Percentiles rank a stretch among this genome's conserved stretches.
Evolutionary conservation across 345 rosid species (phyloP).

Genomic region (Bretschneidera sinensis): DNA sequence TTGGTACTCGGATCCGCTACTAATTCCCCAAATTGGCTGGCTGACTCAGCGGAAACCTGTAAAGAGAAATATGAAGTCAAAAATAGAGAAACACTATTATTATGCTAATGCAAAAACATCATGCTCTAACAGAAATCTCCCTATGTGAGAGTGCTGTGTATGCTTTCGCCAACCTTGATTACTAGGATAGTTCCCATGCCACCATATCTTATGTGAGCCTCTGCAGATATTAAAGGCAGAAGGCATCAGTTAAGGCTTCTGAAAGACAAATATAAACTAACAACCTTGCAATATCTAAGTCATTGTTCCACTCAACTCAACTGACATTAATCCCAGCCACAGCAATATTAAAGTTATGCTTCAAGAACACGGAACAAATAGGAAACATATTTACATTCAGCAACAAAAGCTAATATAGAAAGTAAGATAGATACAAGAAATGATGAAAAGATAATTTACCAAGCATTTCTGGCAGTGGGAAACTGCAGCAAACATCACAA

Average conservation of each 20-base stretch:
- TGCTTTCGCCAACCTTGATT: slow-evolving; percentile 58
- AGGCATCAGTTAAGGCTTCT: slow-evolving; percentile 9
- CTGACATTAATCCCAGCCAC: neutral
- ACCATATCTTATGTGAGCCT: slow-evolving; percentile 69
- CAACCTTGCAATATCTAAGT: neutral
- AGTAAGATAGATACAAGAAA: neutral
- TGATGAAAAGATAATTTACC: slow-evolving; percentile 38
- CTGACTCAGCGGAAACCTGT: slow-evolving; percentile 90
- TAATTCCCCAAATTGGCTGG: slow-evolving; percentile 89
- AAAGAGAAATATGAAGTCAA: slow-evolving; percentile 1
- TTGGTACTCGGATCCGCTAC: slow-evolving; percentile 87
- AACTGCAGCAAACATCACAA: slow-evolving; percentile 96
- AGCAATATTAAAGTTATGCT: neutral
- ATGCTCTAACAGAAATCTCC: neutral
- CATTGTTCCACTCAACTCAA: too few relatives aligned
- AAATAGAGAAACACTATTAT: neutral
- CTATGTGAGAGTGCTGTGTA: slow-evolving; percentile 4
- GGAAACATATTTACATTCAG: too few relatives aligned
- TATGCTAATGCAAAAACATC: neutral
- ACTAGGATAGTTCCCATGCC: slow-evolving; percentile 89
- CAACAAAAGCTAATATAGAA: neutral
- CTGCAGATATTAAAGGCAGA: slow-evolving; percentile 36
- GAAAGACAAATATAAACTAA: slow-evolving; percentile 10
- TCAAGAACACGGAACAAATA: neutral
- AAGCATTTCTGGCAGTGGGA: slow-evolving; percentile 83